Evolutionary conservation across 495 filamentous ascomycete species (phyloP).

Genomic region (Parmelia sp.): DNA sequence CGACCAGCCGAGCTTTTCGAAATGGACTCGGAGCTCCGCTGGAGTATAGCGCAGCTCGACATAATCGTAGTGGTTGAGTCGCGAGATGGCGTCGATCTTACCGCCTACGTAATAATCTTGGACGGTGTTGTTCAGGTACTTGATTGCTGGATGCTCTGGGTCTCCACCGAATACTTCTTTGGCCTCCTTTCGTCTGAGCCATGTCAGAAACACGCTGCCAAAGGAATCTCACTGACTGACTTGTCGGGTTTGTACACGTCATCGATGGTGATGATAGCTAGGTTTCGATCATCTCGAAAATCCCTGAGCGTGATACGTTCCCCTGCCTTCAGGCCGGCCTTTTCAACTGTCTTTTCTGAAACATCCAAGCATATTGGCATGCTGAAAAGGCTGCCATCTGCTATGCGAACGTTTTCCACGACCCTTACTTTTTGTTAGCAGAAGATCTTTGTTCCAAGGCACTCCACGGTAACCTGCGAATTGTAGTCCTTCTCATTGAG

Average conservation of each 20-base stretch:
- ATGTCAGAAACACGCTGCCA: conserved; percentile 32
- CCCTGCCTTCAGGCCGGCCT: conserved; percentile 67
- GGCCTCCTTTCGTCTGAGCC: conserved; percentile 69
- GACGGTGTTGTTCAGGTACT: conserved; percentile 72
- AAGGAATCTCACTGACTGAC: conserved; percentile 45
- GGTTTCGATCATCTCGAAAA: conserved; percentile 90
- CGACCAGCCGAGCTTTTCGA: conserved; percentile 98
- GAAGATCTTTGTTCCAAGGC: conserved; percentile 7
- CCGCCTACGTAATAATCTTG: conserved; percentile 91
- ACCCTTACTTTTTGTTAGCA: conserved; percentile 52
- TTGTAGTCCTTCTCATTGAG: conserved; percentile 96
- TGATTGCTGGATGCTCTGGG: conserved; percentile 85
- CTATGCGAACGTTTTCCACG: conserved; percentile 75
- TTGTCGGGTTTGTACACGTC: conserved; percentile 97
- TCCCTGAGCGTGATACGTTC: conserved; percentile 81
- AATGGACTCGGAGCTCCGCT: conserved; percentile 89
- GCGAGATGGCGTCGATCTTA: conserved; percentile 89
- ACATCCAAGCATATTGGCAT: conserved; percentile 96
- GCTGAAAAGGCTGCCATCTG: conserved; percentile 86
- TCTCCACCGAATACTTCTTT: conserved; percentile 94
- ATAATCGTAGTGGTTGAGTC: conserved; percentile 97
- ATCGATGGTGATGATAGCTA: conserved; percentile 92
- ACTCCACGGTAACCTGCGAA: conserved; percentile 51
- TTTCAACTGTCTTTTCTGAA: conserved; percentile 62
- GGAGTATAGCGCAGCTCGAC: conserved; percentile 93